phyloP scores from a whole-genome alignment of 768 basidiomycete genomes.

The Mycena metata region DNA sequence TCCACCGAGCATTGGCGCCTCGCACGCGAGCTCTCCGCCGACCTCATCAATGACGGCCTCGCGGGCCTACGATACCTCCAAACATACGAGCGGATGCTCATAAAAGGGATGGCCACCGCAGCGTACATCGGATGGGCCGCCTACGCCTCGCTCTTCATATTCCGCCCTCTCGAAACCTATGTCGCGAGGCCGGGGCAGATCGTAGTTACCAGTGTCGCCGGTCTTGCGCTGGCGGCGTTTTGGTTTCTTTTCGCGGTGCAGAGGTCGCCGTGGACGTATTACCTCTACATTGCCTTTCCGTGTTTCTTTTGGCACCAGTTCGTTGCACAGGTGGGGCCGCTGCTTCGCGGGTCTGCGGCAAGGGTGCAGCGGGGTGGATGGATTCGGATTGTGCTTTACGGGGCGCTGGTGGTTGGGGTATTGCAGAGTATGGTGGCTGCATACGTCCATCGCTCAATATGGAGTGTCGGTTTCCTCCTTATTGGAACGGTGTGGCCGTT shows the following conservation, averaged over 20 bases:
- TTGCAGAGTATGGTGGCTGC: constrained; percentile 81
- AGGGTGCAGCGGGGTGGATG: constrained; percentile 16
- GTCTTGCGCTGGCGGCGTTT: constrained; percentile 49
- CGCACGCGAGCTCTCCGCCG: constrained; percentile 63
- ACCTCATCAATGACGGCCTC: constrained; percentile 67
- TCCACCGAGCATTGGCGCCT: constrained; percentile 56
- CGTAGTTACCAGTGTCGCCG: constrained; percentile 40
- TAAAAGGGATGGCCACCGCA: constrained; percentile 74
- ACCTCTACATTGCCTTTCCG: constrained; percentile 81
- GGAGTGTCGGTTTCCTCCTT: constrained; percentile 74
- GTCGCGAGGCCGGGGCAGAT: background rate
- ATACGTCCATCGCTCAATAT: constrained; percentile 78
- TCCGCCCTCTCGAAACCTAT: constrained; percentile 54
- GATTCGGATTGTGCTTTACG: constrained; percentile 42
- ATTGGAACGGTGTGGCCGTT: constrained; percentile 79
- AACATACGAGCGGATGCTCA: constrained; percentile 84
- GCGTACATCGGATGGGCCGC: constrained; percentile 87
- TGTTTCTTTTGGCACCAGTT: constrained; percentile 83
- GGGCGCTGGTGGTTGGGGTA: constrained; percentile 53
- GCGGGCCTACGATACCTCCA: constrained; percentile 83
- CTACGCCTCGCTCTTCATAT: constrained; percentile 71
- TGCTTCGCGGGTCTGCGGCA: constrained; percentile 29
- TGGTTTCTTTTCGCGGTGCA: constrained; percentile 73
- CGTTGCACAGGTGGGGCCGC: constrained; percentile 44
- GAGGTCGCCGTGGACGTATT: constrained; percentile 77